Evolutionary conservation across 495 filamentous ascomycete species (phyloP).

Genomic region (Tuber umbilicatum): DNA sequence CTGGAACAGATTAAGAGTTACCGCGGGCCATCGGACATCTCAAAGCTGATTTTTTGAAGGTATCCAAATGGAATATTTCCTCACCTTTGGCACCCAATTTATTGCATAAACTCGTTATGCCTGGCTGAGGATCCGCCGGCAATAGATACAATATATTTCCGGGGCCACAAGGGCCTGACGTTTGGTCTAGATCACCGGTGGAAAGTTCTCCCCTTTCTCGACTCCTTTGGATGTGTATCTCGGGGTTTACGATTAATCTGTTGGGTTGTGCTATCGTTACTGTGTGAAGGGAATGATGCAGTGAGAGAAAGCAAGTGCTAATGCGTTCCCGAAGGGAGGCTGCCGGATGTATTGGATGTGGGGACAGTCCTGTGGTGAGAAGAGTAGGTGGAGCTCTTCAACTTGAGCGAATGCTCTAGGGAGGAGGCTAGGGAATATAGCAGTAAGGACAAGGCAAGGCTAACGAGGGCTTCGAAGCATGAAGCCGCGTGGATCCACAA

Average conservation of each 20-base stretch:
- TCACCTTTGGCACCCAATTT: background rate
- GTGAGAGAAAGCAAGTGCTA: background rate
- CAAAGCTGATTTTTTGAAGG: background rate
- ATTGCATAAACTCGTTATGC: background rate
- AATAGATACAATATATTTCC: background rate
- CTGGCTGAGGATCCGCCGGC: background rate
- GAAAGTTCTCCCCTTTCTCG: background rate
- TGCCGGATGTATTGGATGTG: background rate
- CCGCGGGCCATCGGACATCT: background rate
- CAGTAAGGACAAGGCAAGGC: background rate
- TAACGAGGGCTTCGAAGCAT: background rate
- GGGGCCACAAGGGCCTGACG: background rate
- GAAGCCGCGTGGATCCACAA: background rate
- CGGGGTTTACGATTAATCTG: background rate
- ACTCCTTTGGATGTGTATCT: background rate
- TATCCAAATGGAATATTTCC: background rate
- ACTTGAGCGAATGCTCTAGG: background rate
- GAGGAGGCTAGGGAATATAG: background rate
- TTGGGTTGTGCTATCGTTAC: background rate
- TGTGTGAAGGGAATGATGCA: background rate
- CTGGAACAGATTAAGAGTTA: background rate
- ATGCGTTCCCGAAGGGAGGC: background rate
- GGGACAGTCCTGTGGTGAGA: background rate
- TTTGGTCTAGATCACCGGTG: background rate
- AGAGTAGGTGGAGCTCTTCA: background rate